Evolutionary conservation across 2,329 filamentous ascomycete genomes (phyloP).

Genomic region (Fusarium citri): DNA sequence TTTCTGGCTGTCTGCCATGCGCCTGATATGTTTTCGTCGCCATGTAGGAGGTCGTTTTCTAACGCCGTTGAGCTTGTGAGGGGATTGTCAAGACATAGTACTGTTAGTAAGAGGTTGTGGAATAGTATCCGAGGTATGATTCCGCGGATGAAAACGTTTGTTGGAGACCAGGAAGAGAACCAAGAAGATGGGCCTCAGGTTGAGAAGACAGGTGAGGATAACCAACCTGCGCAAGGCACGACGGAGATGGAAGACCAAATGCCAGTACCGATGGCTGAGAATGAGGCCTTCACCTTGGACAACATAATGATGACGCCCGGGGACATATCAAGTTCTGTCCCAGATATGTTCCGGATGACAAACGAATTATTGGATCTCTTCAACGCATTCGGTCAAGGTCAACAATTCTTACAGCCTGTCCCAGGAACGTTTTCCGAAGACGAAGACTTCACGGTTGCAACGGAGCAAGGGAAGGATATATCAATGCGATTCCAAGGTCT

Average conservation of each 20-base stretch:
- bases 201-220: too few species aligned
- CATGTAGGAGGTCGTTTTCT: conserved; percentile 49
- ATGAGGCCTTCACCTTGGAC: conserved; percentile 1
- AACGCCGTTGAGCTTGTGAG: conserved; percentile 50
- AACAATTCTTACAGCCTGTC: conserved; percentile 35
- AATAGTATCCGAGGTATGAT: conserved; percentile 52
- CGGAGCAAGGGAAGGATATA: conserved; percentile 46
- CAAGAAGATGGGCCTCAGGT: neutral
- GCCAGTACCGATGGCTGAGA: neutral
- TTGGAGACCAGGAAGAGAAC: conserved; percentile 20
- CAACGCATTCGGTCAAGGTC: conserved; percentile 50
- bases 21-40: conserved; percentile 55
- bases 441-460: conserved; percentile 7
- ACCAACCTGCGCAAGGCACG: fast-evolving
- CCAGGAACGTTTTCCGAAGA: conserved; percentile 23
- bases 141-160: conserved; percentile 47
- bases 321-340: conserved; percentile 37
- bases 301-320: conserved; percentile 32
- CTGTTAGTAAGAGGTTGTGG: conserved; percentile 51
- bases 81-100: conserved; percentile 50
- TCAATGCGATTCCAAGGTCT: conserved; percentile 50
- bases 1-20: conserved; percentile 57
- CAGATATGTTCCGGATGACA: conserved; percentile 51
- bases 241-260: neutral
- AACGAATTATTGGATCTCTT: conserved; percentile 53